Conservation (phyloP, 177 flowering plant genomes). For the Vitis hybrid region DNA sequence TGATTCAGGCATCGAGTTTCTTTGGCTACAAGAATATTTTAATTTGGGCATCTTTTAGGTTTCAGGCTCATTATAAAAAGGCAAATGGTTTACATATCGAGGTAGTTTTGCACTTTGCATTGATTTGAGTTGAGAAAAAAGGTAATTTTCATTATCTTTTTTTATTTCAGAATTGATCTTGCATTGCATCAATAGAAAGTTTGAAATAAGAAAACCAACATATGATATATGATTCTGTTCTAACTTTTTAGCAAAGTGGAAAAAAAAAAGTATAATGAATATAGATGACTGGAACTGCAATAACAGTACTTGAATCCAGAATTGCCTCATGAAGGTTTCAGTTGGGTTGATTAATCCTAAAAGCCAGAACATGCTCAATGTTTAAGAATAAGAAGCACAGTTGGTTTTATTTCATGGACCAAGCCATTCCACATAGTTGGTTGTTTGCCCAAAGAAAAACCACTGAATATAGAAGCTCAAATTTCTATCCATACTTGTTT, state of each 20-base stretch:
- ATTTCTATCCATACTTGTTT: neutral
- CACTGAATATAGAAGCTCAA: too few species aligned
- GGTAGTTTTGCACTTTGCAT: too few species aligned
- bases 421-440: neutral
- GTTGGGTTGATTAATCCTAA: neutral
- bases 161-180: too few species aligned
- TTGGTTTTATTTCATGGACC: neutral
- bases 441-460: neutral
- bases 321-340: neutral
- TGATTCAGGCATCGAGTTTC: too few species aligned
- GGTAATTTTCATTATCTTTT: too few species aligned
- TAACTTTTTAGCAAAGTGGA: neutral
- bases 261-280: neutral
- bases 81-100: too few species aligned
- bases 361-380: neutral
- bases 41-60: too few species aligned
- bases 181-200: too few species aligned
- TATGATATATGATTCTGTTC: neutral
- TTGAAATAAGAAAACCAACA: constrained; percentile 3
- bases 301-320: neutral
- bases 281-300: neutral
- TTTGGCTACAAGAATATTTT: too few species aligned
- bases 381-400: neutral
- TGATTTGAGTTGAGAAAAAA: too few species aligned
- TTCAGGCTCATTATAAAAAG: too few species aligned